These are phyloP conservation scores for Tricholoma saponaceum DNA, from an alignment of 768 basidiomycete species.

Conservation along the genomic window DNA sequence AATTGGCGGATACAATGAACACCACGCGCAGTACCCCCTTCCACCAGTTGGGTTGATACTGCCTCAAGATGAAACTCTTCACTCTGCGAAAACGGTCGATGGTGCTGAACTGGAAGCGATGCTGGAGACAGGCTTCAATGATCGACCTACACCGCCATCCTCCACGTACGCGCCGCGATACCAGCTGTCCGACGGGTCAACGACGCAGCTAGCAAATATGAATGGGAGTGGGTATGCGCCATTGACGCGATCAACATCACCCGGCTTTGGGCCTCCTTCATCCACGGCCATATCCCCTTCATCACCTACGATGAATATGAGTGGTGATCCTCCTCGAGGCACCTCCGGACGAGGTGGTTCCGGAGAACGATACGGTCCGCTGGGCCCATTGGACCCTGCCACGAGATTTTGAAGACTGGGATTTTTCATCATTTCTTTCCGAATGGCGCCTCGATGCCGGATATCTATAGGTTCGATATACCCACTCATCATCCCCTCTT, in stretches of 20 bases:
- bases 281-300: conserved; percentile 36
- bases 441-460: conserved; percentile 19
- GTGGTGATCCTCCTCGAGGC: conserved; percentile 13
- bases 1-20: conserved; percentile 94
- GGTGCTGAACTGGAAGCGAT: conserved; percentile 85
- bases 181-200: conserved; percentile 56
- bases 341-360: conserved; percentile 19
- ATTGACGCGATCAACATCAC: conserved; percentile 47
- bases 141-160: conserved; percentile 48
- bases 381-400: conserved; percentile 61
- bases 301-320: conserved; percentile 30
- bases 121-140: conserved; percentile 88
- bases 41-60: conserved; percentile 73
- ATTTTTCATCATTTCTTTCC: conserved; percentile 17
- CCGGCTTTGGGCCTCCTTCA: conserved; percentile 25
- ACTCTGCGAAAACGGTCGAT: conserved; percentile 49
- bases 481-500: conserved; percentile 30
- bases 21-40: conserved; percentile 71
- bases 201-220: conserved; percentile 37
- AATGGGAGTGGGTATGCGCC: conserved; percentile 54
- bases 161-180: conserved; percentile 50
- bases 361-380: conserved; percentile 45
- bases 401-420: conserved; percentile 39
- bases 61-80: conserved; percentile 31
- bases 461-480: conserved; percentile 37